phyloP scores from a whole-genome alignment of 2,329 filamentous ascomycete species.

The Talaromyces verruculosus region DNA sequence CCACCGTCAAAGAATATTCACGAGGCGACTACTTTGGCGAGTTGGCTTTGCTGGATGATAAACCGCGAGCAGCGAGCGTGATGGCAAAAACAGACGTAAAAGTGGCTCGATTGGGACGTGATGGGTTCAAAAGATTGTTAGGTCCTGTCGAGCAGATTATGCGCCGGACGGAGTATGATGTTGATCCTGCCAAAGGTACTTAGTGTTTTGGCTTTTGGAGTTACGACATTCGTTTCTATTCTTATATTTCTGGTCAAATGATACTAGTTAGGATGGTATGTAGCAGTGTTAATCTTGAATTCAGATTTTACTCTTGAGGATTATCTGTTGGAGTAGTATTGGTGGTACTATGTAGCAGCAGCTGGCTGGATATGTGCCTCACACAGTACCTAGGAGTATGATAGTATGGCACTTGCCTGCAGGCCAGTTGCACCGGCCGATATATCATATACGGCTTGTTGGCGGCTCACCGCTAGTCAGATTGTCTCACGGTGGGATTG shows the following conservation, averaged over 20 bases:
- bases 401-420: background rate
- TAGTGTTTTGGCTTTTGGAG: conserved; percentile 1
- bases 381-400: background rate
- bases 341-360: too few relatives aligned
- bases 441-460: background rate
- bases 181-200: conserved; percentile 27
- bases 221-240: conserved; percentile 11
- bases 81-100: conserved; percentile 84
- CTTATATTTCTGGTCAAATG: background rate
- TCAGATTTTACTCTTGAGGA: background rate
- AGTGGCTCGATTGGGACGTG: conserved; percentile 87
- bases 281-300: conserved; percentile 5
- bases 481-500: background rate
- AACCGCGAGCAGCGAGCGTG: conserved; percentile 86
- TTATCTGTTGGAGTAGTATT: background rate
- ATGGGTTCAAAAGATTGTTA: conserved; percentile 88
- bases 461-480: background rate
- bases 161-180: conserved; percentile 61
- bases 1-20: conserved; percentile 73
- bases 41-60: conserved; percentile 87
- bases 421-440: background rate
- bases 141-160: conserved; percentile 94
- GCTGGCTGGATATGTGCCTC: background rate
- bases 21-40: conserved; percentile 98
- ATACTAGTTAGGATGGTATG: background rate